Base-by-base conservation (phyloP, 352 stramenopile species). In the Peronospora destructor region DNA sequence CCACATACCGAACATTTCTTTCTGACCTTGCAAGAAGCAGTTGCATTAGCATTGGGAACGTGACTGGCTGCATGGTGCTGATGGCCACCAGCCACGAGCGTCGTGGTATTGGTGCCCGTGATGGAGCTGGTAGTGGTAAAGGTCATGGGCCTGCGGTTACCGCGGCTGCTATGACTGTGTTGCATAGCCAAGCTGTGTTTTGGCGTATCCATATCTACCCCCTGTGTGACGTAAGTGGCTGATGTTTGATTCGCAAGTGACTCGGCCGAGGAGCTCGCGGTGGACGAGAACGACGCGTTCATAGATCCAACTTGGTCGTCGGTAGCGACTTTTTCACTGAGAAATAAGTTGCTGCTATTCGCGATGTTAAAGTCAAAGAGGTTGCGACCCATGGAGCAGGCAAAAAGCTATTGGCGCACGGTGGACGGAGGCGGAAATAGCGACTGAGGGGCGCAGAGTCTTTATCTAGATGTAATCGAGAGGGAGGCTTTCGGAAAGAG, bases 1-100 rank as follows among this genome's bases (percentile, higher is more conserved):
- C 73, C 77, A 52, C 83, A 94, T 7, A 87, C 73, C 0, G 71
- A 71, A 53, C 83, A 94, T 46, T 86, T 87, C 48, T 87, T 87
- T 39, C 45, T 57, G 39, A 46, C 34, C 32, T 60, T 63, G 28
- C 53, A 49, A 33, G 61, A 56, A 28, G 48, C 38, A 1, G 56
- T 46, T 3, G 44, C 47, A 16, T 32, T 40, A 26, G 45, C 36
- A 25, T 54, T 62, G 35, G 53, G 45, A 30, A 32, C 54, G 32
- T 53, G 54, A 6, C 37, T 35, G 9, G 13, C 6, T 9, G 34
- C 26, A 21, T 53, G 47, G 4, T 60, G 53, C 16, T 49, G 40
- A 17, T 63, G 60, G 19, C 47, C 51, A 25, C 39, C 38, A 4
- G 47, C n/a, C 17, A 71, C 43, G 29, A 73, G 57, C n/a, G 59